A percentile compares a stretch with the other conserved stretches of the same genome.
Evolutionary conservation across 352 stramenopile species (phyloP).

Genomic region (Globisporangium recalcitrans): DNA sequence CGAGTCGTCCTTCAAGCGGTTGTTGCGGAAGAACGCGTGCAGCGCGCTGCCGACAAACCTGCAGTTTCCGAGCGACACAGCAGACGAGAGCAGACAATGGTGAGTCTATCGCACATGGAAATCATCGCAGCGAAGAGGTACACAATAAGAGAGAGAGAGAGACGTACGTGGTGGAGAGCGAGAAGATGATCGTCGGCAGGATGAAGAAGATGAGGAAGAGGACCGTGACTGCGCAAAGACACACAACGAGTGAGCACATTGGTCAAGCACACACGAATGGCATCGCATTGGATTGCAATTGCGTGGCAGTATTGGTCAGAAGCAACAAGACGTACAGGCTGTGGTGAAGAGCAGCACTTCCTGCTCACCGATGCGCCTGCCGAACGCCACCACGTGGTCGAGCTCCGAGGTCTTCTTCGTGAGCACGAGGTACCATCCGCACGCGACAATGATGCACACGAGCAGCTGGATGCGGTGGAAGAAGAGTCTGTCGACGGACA

Average conservation of each 20-base stretch:
- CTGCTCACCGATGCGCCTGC: conserved; percentile 53
- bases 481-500: conserved; percentile 33
- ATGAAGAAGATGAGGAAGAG: conserved; percentile 76
- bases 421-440: conserved; percentile 62
- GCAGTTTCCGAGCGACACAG: no score
- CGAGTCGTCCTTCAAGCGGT: conserved; percentile 64
- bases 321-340: conserved; percentile 31
- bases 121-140: not conserved
- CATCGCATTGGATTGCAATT: not conserved
- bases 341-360: conserved; percentile 60
- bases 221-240: conserved; percentile 36
- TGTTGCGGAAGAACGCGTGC: conserved; percentile 60
- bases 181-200: conserved; percentile 61
- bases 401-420: conserved; percentile 27
- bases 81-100: not conserved
- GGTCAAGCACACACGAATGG: not conserved
- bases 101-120: not conserved
- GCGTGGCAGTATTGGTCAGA: not conserved
- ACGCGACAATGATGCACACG: conserved; percentile 54
- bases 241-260: not conserved
- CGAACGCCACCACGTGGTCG: conserved; percentile 48
- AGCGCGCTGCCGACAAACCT: conserved; percentile 36
- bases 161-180: conserved; percentile 55
- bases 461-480: conserved; percentile 69
- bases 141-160: not conserved